Evolutionary conservation across 768 basidiomycete genomes (phyloP).

Genomic region (Boletus rubropictus): DNA sequence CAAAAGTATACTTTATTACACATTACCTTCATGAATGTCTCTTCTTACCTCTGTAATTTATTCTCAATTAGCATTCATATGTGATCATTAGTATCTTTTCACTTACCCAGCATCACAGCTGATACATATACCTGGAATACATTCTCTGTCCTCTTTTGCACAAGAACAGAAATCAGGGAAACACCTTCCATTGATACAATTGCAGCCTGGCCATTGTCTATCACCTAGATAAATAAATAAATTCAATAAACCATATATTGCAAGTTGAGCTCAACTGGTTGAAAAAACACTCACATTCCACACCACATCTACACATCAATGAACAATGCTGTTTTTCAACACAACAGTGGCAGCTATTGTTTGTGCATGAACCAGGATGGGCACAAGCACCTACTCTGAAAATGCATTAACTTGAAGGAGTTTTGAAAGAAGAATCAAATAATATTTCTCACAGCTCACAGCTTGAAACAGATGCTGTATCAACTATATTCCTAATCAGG

Average conservation of each 20-base stretch:
- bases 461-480: neutral
- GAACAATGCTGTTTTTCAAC: constrained; percentile 38
- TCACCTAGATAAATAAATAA: constrained; percentile 5
- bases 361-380: constrained; percentile 45
- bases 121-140: constrained; percentile 47
- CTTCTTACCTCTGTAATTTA: constrained; percentile 21
- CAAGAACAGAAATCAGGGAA: constrained; percentile 34
- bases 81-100: neutral
- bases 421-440: neutral
- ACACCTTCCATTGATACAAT: constrained; percentile 27
- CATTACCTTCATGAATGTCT: neutral
- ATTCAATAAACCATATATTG: neutral
- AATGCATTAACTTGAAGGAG: neutral
- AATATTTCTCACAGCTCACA: constrained; percentile 14
- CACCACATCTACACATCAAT: constrained; percentile 43
- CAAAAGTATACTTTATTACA: neutral
- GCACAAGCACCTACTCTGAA: constrained; percentile 36
- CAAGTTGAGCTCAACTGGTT: neutral
- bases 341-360: constrained; percentile 38
- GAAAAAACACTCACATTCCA: constrained; percentile 31
- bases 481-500: constrained; percentile 11
- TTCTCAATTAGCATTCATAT: neutral
- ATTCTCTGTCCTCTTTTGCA: constrained; percentile 35
- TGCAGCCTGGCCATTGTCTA: constrained; percentile 16
- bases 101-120: constrained; percentile 41